Evolutionary conservation across 73 alveolate species (phyloP).

Genomic region (Symbiodinium pilosum): DNA sequence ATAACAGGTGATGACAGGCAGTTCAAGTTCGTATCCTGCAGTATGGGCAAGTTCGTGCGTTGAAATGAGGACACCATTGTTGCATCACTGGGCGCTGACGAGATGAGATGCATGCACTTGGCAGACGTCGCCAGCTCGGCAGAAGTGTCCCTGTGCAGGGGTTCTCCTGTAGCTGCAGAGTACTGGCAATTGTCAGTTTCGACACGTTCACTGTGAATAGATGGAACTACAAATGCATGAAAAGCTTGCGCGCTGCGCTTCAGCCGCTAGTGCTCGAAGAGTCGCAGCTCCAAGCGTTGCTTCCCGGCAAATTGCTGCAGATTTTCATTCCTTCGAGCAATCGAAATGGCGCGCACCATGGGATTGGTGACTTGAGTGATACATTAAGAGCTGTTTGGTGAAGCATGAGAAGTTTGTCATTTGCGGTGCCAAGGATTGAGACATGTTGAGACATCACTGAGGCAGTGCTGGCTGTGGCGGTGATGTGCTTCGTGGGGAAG

Average conservation of each 20-base stretch:
- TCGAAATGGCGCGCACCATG: neutral
- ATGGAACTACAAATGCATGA: no score
- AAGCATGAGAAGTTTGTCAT: no score
- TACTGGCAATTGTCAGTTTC: no score
- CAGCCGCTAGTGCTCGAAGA: neutral
- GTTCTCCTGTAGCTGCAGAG: no score
- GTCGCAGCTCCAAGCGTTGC: constrained; percentile 4
- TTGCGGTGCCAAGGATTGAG: no score
- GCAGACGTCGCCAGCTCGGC: constrained; percentile 16
- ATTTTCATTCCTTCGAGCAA: constrained; percentile 16
- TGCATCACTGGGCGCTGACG: constrained; percentile 81
- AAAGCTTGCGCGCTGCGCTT: neutral
- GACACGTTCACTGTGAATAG: no score
- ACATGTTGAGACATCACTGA: no score
- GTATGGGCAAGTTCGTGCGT: no score
- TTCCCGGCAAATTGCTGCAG: constrained; percentile 2
- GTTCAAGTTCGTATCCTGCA: no score
- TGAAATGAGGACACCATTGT: constrained; percentile 63
- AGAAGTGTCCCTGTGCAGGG: no score
- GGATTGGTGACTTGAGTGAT: neutral
- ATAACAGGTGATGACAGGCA: neutral
- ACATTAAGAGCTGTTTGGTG: no score
- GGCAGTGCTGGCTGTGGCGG: constrained; percentile 29
- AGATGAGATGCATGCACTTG: constrained; percentile 79
- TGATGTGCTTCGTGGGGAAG: constrained; percentile 21